Evolutionary conservation across 2,329 filamentous ascomycete genomes (phyloP), one percentile per base, ranked within the genome.

Genomic region (Aspergillus brunneoviolaceus): DNA sequence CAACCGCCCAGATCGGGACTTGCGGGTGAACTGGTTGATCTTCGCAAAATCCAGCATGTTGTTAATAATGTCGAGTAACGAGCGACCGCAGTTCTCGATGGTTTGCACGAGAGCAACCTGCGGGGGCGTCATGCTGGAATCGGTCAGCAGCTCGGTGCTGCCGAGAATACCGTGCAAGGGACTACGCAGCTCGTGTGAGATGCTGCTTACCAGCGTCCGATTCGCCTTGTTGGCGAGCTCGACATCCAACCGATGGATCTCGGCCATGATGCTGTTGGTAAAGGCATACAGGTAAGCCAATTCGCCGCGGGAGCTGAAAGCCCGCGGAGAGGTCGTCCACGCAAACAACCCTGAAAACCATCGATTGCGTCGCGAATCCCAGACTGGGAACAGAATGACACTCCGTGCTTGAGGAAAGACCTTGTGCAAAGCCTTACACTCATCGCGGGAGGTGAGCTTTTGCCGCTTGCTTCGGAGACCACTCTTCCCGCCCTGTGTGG

Each of bases 61-160:
- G 33, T 75, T 70, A 16, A 79, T 69, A 0, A 76, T 77, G 33
- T 77, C 75, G 1, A 78, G 66, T 1, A 79, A 61, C 1, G 76
- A 78, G n/a, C 71, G 69, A 1, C 74, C 76, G 52, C 75, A 79
- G 19, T 67, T 73, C 27, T 72, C 69, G 27, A 78, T 71, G 0
- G 74, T 70, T 31, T 69, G 61, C 9, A 72, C 39, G 39, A 73
- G 63, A 11, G 65, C 63, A 35, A 57, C 60, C 31, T 73, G 70
- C 6, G 66, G 61, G 9, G 63, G 56, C 42, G 65, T 59, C 12
- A 69, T 65, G 3, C 50, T 58, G 23, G 63, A 68, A 16, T 70
- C 68, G 31, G 66, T 57, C 7, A 73, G 52, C 9, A 72, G 62
- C 29, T 73, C 69, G 2, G 64, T 53, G 6, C 59, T 67, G 4